Percentiles rank a stretch among this genome's conserved stretches.
These are phyloP conservation scores for Waitea zeae DNA, from an alignment of 1,284 basidiomycete genomes.

Conservation along the genomic window DNA sequence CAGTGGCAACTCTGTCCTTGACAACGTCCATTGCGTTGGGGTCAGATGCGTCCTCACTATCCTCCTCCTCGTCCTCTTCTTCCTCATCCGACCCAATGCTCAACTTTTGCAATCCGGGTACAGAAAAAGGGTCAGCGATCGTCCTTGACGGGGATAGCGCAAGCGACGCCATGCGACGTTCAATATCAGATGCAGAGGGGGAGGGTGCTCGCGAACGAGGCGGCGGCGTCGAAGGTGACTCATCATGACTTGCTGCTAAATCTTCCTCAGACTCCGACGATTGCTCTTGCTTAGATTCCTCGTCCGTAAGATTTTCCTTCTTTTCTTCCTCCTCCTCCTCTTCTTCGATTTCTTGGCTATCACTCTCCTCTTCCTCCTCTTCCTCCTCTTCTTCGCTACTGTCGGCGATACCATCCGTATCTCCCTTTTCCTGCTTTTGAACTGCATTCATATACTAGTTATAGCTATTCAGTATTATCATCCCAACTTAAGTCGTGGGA, in stretches of 20 bases:
- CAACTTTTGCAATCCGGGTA: neutral
- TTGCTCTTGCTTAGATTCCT: conserved; percentile 18
- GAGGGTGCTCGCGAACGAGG: conserved; percentile 11
- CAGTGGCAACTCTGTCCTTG: conserved; percentile 41
- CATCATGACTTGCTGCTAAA: neutral
- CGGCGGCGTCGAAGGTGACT: neutral
- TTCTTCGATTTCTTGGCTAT: conserved; percentile 16
- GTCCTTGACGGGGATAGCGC: conserved; percentile 5
- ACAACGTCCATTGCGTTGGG: conserved; percentile 17
- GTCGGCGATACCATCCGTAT: conserved; percentile 17
- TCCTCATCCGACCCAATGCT: neutral
- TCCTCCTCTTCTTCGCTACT: conserved; percentile 14
- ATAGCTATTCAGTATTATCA: conserved; percentile 4
- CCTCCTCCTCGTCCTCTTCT: neutral
- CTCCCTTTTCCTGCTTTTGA: no score
- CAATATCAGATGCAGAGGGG: no score
- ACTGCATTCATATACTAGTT: conserved; percentile 49
- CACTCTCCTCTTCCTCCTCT: conserved; percentile 18
- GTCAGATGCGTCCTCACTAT: no score
- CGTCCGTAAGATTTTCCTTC: conserved; percentile 17
- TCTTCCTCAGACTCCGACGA: conserved; percentile 14
- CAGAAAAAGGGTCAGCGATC: no score
- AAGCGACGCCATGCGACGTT: conserved; percentile 9
- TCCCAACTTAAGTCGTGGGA: conserved; percentile 2
- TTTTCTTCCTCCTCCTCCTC: conserved; percentile 11